phyloP scores from a whole-genome alignment of 441 rosid genomes.

The Mallotus repandus region DNA sequence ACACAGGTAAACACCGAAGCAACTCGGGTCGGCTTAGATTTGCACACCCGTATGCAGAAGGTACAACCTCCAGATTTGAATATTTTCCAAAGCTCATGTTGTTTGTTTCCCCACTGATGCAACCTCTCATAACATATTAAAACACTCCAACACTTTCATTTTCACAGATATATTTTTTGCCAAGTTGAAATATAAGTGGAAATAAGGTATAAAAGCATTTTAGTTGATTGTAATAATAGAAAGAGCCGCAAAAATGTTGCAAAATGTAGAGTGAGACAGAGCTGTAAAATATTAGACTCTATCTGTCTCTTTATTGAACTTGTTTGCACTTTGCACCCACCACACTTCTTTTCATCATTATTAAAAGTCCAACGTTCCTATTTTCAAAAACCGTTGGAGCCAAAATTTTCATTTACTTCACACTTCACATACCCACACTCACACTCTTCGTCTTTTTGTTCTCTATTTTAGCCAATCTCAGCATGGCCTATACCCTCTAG shows the following conservation, averaged over 20 bases:
- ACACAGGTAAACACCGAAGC: no score
- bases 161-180: no score
- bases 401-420: slow-evolving; percentile 23
- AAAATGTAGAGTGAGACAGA: slow-evolving; percentile 3
- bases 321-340: slow-evolving; percentile 9
- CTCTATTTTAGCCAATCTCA: slow-evolving; percentile 4
- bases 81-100: no score
- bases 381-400: slow-evolving; percentile 59
- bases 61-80: no score
- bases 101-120: no score
- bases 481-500: slow-evolving; percentile 20
- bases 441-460: background rate
- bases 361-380: slow-evolving; percentile 47
- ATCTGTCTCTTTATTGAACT: background rate
- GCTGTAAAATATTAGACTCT: background rate
- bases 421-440: background rate
- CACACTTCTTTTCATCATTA: slow-evolving; percentile 26
- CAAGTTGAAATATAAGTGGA: no score
- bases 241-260: slow-evolving; percentile 14
- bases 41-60: no score
- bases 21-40: no score
- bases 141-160: no score
- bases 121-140: no score
- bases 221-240: no score
- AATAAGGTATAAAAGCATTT: no score